Conservation (phyloP, 306 rosid genomes). For the Albizia julibrissin region DNA sequence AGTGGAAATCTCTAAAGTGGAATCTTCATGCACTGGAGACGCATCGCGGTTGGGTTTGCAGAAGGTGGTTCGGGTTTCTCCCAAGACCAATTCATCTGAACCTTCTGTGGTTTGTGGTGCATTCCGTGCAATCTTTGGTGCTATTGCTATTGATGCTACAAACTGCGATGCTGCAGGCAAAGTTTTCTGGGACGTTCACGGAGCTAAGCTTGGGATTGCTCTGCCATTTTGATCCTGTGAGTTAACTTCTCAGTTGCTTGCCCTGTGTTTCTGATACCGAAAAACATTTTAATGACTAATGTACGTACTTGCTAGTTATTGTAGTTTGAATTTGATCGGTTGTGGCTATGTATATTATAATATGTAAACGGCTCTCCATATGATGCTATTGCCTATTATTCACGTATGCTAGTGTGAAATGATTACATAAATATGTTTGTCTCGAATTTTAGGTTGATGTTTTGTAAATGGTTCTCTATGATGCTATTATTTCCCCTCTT, state of each 20-base stretch:
- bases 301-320: not conserved
- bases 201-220: constrained; percentile 39
- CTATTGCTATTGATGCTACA: constrained; percentile 61
- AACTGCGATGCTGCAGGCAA: constrained; percentile 56
- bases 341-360: not conserved
- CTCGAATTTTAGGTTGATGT: not conserved
- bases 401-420: not conserved
- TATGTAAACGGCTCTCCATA: not conserved
- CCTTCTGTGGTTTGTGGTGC: constrained; percentile 69
- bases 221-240: constrained; percentile 21
- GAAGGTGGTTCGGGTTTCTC: constrained; percentile 43
- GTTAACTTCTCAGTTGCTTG: not conserved
- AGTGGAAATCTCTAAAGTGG: not conserved
- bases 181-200: constrained; percentile 57
- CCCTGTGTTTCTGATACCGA: not conserved
- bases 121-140: constrained; percentile 71
- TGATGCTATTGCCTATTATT: not conserved
- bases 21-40: constrained; percentile 7
- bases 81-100: constrained; percentile 62
- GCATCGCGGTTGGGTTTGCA: constrained; percentile 16
- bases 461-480: not conserved
- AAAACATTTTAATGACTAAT: not conserved
- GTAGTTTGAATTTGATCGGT: constrained; percentile 10
- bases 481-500: not conserved
- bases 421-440: not conserved